These are phyloP conservation scores for Volvox carteri DNA, from an alignment of 163 green algal genomes.

Conservation along the genomic window DNA sequence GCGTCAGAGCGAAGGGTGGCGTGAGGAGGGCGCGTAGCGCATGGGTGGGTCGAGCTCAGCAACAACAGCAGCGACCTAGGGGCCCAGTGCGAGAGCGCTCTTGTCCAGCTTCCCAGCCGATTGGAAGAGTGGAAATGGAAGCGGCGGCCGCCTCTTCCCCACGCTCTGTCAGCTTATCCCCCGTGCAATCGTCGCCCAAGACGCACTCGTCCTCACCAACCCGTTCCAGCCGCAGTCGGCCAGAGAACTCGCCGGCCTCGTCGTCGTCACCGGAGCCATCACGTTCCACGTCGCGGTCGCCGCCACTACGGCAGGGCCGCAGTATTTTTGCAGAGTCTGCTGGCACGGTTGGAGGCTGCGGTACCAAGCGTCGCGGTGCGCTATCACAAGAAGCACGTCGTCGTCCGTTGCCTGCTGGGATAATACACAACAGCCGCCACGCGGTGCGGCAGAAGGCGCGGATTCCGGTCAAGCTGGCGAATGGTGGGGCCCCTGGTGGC, in stretches of 20 bases:
- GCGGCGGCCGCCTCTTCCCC: neutral
- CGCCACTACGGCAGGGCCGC: neutral
- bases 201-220: constrained; percentile 37
- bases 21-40: neutral
- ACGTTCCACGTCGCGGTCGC: constrained; percentile 35
- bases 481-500: neutral
- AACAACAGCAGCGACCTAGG: neutral
- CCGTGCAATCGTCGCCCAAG: neutral
- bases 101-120: neutral
- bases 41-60: neutral
- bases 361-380: neutral
- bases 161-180: neutral
- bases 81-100: neutral
- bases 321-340: neutral
- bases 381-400: neutral
- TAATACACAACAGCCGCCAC: neutral
- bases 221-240: neutral
- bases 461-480: neutral
- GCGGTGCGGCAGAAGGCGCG: neutral
- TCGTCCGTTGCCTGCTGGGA: neutral
- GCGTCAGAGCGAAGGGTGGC: neutral
- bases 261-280: constrained; percentile 43
- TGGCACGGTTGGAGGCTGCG: neutral
- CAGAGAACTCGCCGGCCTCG: neutral
- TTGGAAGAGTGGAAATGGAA: neutral